Evolutionary conservation across 495 filamentous ascomycete genomes (phyloP).

Genomic region (Jackrogersella multiformis): DNA sequence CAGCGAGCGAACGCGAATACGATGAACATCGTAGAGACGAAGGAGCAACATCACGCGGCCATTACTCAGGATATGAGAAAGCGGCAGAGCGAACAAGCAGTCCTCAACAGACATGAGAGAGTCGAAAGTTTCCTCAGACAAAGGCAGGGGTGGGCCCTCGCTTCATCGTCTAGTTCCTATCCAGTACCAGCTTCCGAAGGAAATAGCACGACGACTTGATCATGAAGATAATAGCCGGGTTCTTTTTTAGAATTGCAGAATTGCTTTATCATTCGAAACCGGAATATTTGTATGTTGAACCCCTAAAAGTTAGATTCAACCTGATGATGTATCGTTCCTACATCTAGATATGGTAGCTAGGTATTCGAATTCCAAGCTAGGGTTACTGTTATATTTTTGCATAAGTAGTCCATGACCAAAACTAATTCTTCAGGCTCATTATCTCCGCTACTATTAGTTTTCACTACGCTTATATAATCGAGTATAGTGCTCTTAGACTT

Average conservation of each 20-base stretch:
- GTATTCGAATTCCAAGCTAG: too few relatives aligned
- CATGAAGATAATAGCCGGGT: background rate
- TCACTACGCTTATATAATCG: too few relatives aligned
- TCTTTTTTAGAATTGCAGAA: background rate
- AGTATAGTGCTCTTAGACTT: too few relatives aligned
- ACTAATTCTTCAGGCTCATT: too few relatives aligned
- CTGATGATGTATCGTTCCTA: too few relatives aligned
- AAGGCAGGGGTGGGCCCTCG: constrained; percentile 59
- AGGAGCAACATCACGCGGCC: constrained; percentile 68
- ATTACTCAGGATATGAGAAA: constrained; percentile 68
- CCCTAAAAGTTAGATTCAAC: background rate
- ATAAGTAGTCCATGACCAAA: too few relatives aligned
- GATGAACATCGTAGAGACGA: constrained; percentile 65
- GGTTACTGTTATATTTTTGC: too few relatives aligned
- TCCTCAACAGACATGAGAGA: constrained; percentile 66
- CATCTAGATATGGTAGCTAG: too few relatives aligned
- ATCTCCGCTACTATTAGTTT: too few relatives aligned
- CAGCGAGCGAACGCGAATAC: constrained; percentile 69
- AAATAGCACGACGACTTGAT: constrained; percentile 10
- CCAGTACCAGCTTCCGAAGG: constrained; percentile 3
- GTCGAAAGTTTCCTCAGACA: constrained; percentile 77
- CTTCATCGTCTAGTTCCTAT: background rate
- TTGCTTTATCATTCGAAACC: background rate
- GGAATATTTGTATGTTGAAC: too few relatives aligned
- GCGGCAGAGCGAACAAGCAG: constrained; percentile 61